Evolutionary conservation across 2,329 filamentous ascomycete species (phyloP).

Genomic region (Fusarium nurragi): DNA sequence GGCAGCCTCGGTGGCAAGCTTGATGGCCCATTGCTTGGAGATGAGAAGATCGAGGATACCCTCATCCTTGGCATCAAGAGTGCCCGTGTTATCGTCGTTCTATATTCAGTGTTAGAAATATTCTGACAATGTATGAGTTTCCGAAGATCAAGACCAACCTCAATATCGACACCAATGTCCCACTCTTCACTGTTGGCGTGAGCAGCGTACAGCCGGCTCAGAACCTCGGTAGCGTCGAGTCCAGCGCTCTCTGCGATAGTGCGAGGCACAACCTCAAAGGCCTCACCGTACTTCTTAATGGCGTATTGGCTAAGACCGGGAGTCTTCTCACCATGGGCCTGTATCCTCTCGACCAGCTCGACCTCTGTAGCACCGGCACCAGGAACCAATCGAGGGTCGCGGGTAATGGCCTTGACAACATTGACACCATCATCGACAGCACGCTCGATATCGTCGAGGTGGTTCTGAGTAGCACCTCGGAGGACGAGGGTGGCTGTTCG

Average conservation of each 20-base stretch:
- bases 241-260: conserved; percentile 95
- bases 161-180: conserved; percentile 93
- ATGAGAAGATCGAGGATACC: conserved; percentile 93
- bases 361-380: conserved; percentile 95
- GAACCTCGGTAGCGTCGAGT: conserved; percentile 94
- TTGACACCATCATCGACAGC: conserved; percentile 98
- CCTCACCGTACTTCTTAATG: conserved; percentile 96
- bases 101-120: conserved; percentile 46
- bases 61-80: conserved; percentile 84
- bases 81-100: conserved; percentile 82
- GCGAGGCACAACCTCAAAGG: conserved; percentile 95
- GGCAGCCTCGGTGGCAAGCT: conserved; percentile 93
- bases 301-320: conserved; percentile 93
- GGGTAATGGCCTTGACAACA: conserved; percentile 97
- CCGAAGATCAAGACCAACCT: conserved; percentile 59
- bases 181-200: conserved; percentile 90
- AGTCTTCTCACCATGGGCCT: conserved; percentile 89
- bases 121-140: background rate
- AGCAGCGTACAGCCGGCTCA: conserved; percentile 90
- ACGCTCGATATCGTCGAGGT: conserved; percentile 95
- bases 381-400: conserved; percentile 88
- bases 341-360: conserved; percentile 91
- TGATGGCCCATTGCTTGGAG: conserved; percentile 96
- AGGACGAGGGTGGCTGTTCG: conserved; percentile 94
- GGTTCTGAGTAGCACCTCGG: conserved; percentile 95